phyloP scores from a whole-genome alignment of 345 rosid species.

The Schrenkiella parvula region DNA sequence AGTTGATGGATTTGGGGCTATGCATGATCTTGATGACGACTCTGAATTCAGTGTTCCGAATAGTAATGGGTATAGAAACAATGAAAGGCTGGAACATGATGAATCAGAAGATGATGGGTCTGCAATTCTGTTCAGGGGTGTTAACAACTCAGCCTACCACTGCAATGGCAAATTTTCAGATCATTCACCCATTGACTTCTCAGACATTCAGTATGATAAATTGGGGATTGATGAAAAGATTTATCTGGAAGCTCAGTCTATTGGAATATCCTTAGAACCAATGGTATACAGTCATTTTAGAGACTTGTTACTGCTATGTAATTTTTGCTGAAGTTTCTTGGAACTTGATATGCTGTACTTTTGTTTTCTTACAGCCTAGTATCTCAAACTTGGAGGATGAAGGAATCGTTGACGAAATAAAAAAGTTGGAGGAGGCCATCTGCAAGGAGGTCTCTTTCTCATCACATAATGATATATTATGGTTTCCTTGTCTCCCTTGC shows the following conservation, averaged over 20 bases:
- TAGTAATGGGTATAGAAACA: conserved; percentile 52
- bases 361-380: conserved; percentile 50
- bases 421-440: conserved; percentile 55
- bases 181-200: conserved; percentile 37
- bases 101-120: conserved; percentile 46
- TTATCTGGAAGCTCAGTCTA: conserved; percentile 63
- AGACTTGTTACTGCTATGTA: not conserved
- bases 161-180: conserved; percentile 32
- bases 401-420: conserved; percentile 51
- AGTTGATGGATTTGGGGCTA: conserved; percentile 48
- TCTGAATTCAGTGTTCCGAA: conserved; percentile 46
- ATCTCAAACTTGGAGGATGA: conserved; percentile 50
- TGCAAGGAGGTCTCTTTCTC: conserved; percentile 51
- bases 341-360: not conserved
- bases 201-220: conserved; percentile 46
- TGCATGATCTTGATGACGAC: conserved; percentile 51
- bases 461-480: not conserved
- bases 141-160: conserved; percentile 18
- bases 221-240: conserved; percentile 66
- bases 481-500: not conserved
- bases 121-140: conserved; percentile 31
- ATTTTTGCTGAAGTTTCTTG: not conserved
- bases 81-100: conserved; percentile 44
- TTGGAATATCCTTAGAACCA: conserved; percentile 73
- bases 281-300: conserved; percentile 40